Percentiles rank a stretch among this genome's conserved stretches.
These are phyloP conservation scores for Metschnikowia santaceciliae DNA, from an alignment of 805 yeast genomes.

Conservation along the genomic window DNA sequence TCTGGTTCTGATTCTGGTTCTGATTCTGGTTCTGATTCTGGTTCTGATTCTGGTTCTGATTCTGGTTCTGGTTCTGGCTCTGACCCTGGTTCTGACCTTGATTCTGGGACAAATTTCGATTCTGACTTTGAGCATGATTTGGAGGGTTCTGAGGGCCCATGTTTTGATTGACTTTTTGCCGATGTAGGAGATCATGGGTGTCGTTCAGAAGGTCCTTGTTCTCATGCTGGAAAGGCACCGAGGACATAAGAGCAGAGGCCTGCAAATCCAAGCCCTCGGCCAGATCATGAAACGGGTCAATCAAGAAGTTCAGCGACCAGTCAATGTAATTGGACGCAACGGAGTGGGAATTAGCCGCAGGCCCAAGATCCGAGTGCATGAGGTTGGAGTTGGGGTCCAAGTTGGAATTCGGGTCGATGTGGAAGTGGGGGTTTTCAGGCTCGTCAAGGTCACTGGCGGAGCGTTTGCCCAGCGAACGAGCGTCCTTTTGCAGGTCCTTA, in stretches of 20 bases:
- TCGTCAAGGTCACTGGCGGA: not conserved
- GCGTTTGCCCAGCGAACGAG: not conserved
- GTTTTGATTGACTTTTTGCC: not conserved
- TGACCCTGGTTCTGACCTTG: not conserved
- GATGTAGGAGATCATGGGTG: not conserved
- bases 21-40: not conserved
- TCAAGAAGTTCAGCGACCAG: constrained; percentile 34
- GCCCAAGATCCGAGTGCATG: not conserved
- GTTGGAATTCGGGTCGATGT: not conserved
- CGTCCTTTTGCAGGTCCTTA: not conserved
- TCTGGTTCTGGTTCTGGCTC: not conserved
- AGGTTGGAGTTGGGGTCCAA: constrained; percentile 1
- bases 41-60: not conserved
- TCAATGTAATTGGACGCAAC: constrained; percentile 12
- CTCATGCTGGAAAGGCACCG: constrained; percentile 1
- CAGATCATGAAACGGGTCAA: constrained; percentile 30
- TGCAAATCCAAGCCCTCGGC: constrained; percentile 32
- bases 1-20: not conserved
- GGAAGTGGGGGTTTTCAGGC: not conserved
- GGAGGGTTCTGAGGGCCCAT: not conserved
- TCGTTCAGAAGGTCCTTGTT: not conserved
- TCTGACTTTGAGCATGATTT: not conserved
- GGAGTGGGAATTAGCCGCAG: not conserved
- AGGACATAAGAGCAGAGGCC: constrained; percentile 1
- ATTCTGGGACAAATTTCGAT: not conserved